These are phyloP conservation scores for Tuber aestivum DNA, from an alignment of 495 filamentous ascomycete species.

Conservation along the genomic window DNA sequence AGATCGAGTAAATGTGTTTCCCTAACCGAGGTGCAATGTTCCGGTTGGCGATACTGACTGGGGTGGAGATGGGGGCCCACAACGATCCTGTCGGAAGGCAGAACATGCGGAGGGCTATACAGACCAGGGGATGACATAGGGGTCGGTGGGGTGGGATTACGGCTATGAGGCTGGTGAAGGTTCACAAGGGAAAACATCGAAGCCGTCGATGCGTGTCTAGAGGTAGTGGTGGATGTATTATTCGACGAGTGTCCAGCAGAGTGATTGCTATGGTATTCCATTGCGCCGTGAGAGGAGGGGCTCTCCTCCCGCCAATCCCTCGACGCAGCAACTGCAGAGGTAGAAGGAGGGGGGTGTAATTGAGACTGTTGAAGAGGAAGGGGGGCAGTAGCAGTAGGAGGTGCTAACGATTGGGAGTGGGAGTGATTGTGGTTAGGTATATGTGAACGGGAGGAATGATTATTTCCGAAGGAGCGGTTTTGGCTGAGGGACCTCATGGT, in stretches of 20 bases:
- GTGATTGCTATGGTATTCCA: conserved; percentile 19
- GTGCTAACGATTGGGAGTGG: not conserved
- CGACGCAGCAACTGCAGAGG: not conserved
- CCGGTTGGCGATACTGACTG: conserved; percentile 33
- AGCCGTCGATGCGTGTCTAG: conserved; percentile 36
- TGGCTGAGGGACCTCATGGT: conserved; percentile 33
- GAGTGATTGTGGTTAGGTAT: conserved; percentile 17
- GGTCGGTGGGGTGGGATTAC: conserved; percentile 39
- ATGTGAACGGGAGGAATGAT: conserved; percentile 34
- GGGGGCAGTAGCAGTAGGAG: not conserved
- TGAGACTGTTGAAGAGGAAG: not conserved
- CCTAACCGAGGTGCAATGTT: conserved; percentile 26
- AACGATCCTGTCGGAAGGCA: conserved; percentile 22
- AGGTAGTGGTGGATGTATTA: conserved; percentile 38
- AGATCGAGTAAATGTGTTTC: conserved; percentile 78
- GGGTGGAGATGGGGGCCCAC: conserved; percentile 38
- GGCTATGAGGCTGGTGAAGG: conserved; percentile 27
- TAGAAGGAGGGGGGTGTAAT: conserved; percentile 19
- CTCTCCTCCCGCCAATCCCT: conserved; percentile 29
- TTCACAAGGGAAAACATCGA: conserved; percentile 40
- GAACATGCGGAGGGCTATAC: conserved; percentile 35
- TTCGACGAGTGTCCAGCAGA: conserved; percentile 18
- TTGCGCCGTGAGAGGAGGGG: conserved; percentile 22
- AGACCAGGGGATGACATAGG: conserved; percentile 39
- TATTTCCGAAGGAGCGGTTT: conserved; percentile 25